Percentiles rank a stretch among this genome's conserved stretches.
Evolutionary conservation across 2,329 filamentous ascomycete species (phyloP).

Genomic region (Colletotrichum aenigma): DNA sequence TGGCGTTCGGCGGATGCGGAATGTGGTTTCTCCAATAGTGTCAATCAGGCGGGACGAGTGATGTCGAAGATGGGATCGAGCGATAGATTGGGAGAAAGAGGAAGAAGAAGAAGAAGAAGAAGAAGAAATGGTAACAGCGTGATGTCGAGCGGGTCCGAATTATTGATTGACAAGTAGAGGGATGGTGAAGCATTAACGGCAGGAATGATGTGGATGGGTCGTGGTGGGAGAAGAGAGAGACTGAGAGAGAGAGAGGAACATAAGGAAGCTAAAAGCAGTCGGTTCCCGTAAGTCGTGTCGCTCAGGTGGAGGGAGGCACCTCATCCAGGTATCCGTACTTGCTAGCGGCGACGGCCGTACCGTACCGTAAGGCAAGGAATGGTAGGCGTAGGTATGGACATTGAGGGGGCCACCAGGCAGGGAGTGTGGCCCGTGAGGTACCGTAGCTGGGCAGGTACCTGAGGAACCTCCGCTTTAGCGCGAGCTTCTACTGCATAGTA

Average conservation of each 20-base stretch:
- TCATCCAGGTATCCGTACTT: not conserved
- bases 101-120: not conserved
- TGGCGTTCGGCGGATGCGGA: not conserved
- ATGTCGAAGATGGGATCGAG: not conserved
- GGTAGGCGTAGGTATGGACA: not conserved
- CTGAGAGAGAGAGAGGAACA: not conserved
- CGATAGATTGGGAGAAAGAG: not conserved
- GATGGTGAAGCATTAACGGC: constrained; percentile 10
- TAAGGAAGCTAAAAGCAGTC: constrained; percentile 12
- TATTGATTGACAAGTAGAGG: not conserved
- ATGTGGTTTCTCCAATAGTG: not conserved
- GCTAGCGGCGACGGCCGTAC: not conserved
- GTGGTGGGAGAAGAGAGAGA: not conserved
- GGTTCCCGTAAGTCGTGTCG: not conserved
- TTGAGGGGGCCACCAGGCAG: not conserved
- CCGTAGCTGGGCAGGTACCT: not conserved
- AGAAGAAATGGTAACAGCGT: not conserved
- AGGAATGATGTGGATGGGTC: constrained; percentile 7
- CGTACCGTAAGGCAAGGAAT: not conserved
- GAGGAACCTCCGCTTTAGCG: not conserved
- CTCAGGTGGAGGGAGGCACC: not conserved
- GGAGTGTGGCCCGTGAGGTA: not conserved
- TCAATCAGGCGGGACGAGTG: not conserved
- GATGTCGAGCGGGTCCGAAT: not conserved
- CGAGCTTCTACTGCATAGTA: too few species aligned